Evolutionary conservation across 805 yeast genomes (phyloP), one percentile per base, ranked within the genome.

Genomic region (Lachancea sp.): DNA sequence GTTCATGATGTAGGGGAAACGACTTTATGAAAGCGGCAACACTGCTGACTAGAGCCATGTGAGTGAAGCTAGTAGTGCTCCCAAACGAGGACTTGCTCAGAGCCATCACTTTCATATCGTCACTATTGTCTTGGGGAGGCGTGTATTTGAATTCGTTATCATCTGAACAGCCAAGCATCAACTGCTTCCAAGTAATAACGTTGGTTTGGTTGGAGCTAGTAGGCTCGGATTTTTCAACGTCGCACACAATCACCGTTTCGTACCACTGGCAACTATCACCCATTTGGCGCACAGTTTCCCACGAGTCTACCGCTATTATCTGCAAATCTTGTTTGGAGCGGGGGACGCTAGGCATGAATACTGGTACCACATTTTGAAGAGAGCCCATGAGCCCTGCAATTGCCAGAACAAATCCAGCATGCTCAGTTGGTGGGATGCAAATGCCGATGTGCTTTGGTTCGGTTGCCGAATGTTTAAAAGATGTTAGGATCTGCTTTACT

Each of bases 41-140:
- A 6, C 79, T 69, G 49, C 81, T 73, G 3, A 78, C 73, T 34
- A 79, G 58, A 49, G 77, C 75, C 46, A 72, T 65, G 45, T 78
- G 82, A 3, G 78, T 71, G 53, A 73, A 78, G 11, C 64, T 52
- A 1, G 65, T 60, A 1, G 65, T 54, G 10, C 53, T 52, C 13
- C 56, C 49, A 30, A 42, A 45, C 10, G 53, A 49, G 1, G 62
- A 54, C 4, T 59, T 49, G 11, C 50, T 52, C 19, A 63, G 49
- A 12, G 58, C 54, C n/a, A 69, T 58, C 5, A 62, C 36, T 10
- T 72, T 71, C 27, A 60, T 55, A 20, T 71, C 70, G 35, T 67
- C 62, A 3, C 70, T 51, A 39, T 57, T 51, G 54, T 68, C 63
- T 38, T 49, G 48, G 16, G 60, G 57, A 36, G 63, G 54, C 40